Base-by-base conservation (phyloP, 2,329 filamentous ascomycete genomes). In the Septoria linicola region DNA sequence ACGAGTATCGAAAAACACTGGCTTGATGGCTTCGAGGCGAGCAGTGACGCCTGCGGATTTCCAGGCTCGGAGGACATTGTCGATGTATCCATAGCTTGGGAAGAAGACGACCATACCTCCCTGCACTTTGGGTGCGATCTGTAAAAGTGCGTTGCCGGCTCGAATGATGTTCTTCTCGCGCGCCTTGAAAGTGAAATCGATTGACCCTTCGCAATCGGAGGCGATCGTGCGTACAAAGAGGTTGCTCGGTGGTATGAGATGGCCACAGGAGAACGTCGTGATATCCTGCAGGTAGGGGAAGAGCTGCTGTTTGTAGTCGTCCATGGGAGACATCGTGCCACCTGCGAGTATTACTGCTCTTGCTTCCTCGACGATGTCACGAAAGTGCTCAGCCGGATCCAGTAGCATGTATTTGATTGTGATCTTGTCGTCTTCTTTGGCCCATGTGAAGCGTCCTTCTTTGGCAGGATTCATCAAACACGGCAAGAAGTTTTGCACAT, bases 271-370 rank as follows among this genome's bases (percentile, higher is more conserved):
- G 23, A 96, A 80, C 0, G 88, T 96, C 8, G 80, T 84, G 37
- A 97, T 80, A 50, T 77, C 60, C 0, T 80, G 67, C 0, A 96
- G 69, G 41, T 88, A 85, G 0, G 92, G 88, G 56, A 99, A 93
- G 0, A 99, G 77, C 62, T 96, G 88, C 3, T 86, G 80, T 30
- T 80, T 84, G 70, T 96, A 99, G 71, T 97, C 93, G 19, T 85
- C 81, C 75, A 97, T 95, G 70, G 93, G 93, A 2, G 93, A 95
- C 93, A 99, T 97, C 20, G 93, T 99, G 17, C 93, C 93, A 51
- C 93, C 93, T 0, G 91, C 93, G 3, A 99, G 76, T 35, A 99
- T 86, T 3, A 99, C 87, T 1, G 92, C 88, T 51, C 90, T 80
- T 0, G 93, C 89, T 55, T 87, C 84, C 23, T 88, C 83, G 1